Conservation (phyloP, 345 rosid species). For the Lumnitzera littorea region DNA sequence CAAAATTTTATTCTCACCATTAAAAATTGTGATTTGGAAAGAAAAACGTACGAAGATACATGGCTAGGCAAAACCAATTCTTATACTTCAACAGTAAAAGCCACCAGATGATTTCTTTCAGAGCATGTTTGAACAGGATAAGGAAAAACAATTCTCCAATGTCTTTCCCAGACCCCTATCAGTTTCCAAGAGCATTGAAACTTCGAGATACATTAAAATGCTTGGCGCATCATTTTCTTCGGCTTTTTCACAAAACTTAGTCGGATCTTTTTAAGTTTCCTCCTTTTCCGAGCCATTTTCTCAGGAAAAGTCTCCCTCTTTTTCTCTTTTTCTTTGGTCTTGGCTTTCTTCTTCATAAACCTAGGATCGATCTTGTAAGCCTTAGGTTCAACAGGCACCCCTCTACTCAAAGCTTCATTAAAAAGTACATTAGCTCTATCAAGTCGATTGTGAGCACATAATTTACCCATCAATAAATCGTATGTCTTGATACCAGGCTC, state of each 20-base stretch:
- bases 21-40: no score
- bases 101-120: no score
- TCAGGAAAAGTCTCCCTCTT: constrained; percentile 93
- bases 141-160: constrained; percentile 2
- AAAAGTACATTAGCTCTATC: constrained; percentile 72
- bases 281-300: constrained; percentile 89
- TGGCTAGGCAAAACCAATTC: no score
- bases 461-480: constrained; percentile 73
- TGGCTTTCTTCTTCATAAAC: constrained; percentile 47
- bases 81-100: no score
- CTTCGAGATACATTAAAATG: constrained; percentile 3
- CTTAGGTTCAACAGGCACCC: constrained; percentile 62
- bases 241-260: constrained; percentile 93
- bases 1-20: no score
- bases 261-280: constrained; percentile 67
- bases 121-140: no score
- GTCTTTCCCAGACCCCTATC: not conserved
- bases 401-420: constrained; percentile 57
- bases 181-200: constrained; percentile 1
- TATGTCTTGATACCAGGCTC: constrained; percentile 76
- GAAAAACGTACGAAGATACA: no score
- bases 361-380: constrained; percentile 57
- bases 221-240: constrained; percentile 39
- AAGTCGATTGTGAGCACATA: constrained; percentile 58
- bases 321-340: constrained; percentile 55